Conservation (phyloP, 768 basidiomycete species). For the Amanita rubescens region DNA sequence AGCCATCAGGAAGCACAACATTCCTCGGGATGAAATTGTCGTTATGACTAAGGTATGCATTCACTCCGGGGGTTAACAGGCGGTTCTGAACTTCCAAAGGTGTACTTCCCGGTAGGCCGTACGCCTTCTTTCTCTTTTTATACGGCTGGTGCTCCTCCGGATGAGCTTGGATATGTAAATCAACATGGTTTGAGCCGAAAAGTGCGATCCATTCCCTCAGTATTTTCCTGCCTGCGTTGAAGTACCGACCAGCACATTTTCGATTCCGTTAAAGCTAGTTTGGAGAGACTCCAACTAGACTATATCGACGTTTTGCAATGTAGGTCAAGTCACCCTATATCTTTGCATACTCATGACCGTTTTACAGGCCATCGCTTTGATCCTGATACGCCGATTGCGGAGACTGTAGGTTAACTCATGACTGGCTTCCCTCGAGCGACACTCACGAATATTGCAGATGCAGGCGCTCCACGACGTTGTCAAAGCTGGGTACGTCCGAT, state of each 20-base stretch:
- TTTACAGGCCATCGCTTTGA: constrained; percentile 29
- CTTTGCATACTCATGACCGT: too few relatives aligned
- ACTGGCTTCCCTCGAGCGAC: neutral
- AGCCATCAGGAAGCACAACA: constrained; percentile 55
- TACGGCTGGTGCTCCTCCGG: constrained; percentile 15
- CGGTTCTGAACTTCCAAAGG: too few relatives aligned
- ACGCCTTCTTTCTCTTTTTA: constrained; percentile 9
- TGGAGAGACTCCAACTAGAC: constrained; percentile 49
- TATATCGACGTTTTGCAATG: constrained; percentile 40
- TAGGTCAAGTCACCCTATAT: too few relatives aligned
- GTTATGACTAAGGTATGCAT: constrained; percentile 56
- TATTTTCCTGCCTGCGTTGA: neutral
- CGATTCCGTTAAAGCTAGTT: constrained; percentile 35
- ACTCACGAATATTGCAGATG: constrained; percentile 22
- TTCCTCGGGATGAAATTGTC: constrained; percentile 72
- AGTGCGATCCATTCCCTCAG: constrained; percentile 16
- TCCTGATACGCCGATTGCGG: constrained; percentile 32
- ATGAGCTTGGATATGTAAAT: constrained; percentile 44
- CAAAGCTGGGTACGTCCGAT: constrained; percentile 36
- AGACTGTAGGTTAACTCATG: constrained; percentile 14
- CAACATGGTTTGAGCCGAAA: constrained; percentile 30
- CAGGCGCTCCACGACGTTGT: constrained; percentile 42
- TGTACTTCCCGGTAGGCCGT: constrained; percentile 22
- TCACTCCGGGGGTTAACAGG: too few relatives aligned
- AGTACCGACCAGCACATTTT: constrained; percentile 40